These are phyloP conservation scores for Trichophyton mentagrophytes DNA, from an alignment of 2,329 filamentous ascomycete genomes.

Conservation along the genomic window DNA sequence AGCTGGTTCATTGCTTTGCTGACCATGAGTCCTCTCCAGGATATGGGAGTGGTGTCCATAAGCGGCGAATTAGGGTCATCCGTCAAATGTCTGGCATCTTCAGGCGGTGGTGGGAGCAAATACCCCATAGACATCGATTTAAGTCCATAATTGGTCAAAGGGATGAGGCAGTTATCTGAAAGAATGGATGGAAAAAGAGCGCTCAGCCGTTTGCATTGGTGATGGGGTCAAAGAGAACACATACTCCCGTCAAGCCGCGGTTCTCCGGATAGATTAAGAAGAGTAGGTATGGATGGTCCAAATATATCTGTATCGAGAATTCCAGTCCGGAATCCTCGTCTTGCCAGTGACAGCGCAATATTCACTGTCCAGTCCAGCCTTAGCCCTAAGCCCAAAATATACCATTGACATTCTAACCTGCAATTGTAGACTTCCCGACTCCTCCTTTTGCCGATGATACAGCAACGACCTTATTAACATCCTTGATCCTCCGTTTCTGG, in stretches of 20 bases:
- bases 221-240: slow-evolving; percentile 19
- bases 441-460: slow-evolving; percentile 95
- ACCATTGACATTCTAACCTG: slow-evolving; percentile 42
- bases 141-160: slow-evolving; percentile 84
- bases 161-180: slow-evolving; percentile 51
- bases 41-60: slow-evolving; percentile 56
- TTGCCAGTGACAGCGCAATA: slow-evolving; percentile 72
- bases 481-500: slow-evolving; percentile 62
- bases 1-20: slow-evolving; percentile 95
- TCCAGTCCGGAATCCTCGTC: slow-evolving; percentile 66
- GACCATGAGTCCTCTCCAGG: slow-evolving; percentile 94
- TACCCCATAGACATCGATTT: slow-evolving; percentile 99
- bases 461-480: slow-evolving; percentile 87
- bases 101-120: slow-evolving; percentile 45
- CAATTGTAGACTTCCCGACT: slow-evolving; percentile 93
- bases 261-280: slow-evolving; percentile 70
- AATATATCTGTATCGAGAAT: slow-evolving; percentile 96
- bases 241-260: slow-evolving; percentile 61
- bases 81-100: slow-evolving; percentile 39
- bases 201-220: neutral
- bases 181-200: neutral
- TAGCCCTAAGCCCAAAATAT: neutral
- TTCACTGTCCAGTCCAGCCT: slow-evolving; percentile 41
- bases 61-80: slow-evolving; percentile 20
- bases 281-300: slow-evolving; percentile 82